Evolutionary conservation across 2,329 filamentous ascomycete species (phyloP).

Genomic region (Pochonia chlamydosporia): DNA sequence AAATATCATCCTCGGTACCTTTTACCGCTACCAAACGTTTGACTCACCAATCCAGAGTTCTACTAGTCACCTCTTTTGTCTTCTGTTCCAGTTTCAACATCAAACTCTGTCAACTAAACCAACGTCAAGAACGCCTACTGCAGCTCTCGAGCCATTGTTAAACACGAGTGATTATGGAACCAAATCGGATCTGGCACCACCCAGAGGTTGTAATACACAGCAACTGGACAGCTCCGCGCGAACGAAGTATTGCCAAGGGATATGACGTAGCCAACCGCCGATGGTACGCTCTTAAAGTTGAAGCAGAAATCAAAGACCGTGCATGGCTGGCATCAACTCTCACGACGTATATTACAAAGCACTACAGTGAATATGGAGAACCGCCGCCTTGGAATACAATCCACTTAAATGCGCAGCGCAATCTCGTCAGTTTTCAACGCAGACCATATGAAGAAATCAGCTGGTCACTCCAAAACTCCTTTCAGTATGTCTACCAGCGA

Average conservation of each 20-base stretch:
- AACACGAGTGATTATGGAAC: conserved; percentile 1
- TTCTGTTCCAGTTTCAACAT: too few species aligned
- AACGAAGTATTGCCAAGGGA: conserved; percentile 5
- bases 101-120: too few species aligned
- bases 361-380: background rate
- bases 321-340: background rate
- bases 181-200: conserved; percentile 9
- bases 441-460: conserved; percentile 1
- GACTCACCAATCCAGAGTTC: too few species aligned
- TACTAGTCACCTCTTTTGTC: too few species aligned
- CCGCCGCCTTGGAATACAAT: conserved; percentile 1
- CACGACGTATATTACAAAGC: background rate
- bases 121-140: too few species aligned
- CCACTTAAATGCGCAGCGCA: background rate
- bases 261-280: conserved; percentile 14
- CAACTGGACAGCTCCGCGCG: conserved; percentile 2
- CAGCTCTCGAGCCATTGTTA: background rate
- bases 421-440: background rate
- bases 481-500: conserved; percentile 5
- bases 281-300: conserved; percentile 12
- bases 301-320: conserved; percentile 1
- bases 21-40: too few species aligned
- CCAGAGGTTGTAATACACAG: conserved; percentile 10
- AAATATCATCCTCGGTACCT: too few species aligned
- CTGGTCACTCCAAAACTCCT: conserved; percentile 2